These are phyloP conservation scores for barrel medic (Medicago truncatula) DNA, from an alignment of 306 rosid species.

Conservation along the genomic window MtrunA17r5.0-ANR NC_053044.1:27403001-27403500, in stretches of 20 bases:
- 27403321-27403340: constrained; percentile 69
- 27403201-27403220: constrained; percentile 1
- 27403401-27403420: constrained; percentile 65
- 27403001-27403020: constrained; percentile 92
- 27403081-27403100: constrained; percentile 84
- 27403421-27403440: constrained; percentile 79
- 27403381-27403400: constrained; percentile 4
- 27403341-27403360: constrained; percentile 39
- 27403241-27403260: constrained; percentile 98
- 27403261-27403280: constrained; percentile 89
- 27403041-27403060: constrained; percentile 89
- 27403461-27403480: constrained; percentile 69
- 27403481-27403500: constrained; percentile 79
- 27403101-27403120: constrained; percentile 72
- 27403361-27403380: constrained; percentile 9
- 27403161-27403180: constrained; percentile 20
- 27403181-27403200: constrained; percentile 28
- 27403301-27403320: constrained; percentile 77
- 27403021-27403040: constrained; percentile 89
- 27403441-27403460: constrained; percentile 68
- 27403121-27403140: constrained; percentile 96
- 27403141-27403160: constrained; percentile 91
- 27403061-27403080: constrained; percentile 95
- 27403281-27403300: constrained; percentile 88
- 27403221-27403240: constrained; percentile 77